Evolutionary conservation across 768 basidiomycete genomes (phyloP), one percentile per base, ranked within the genome.

Genomic region (Tulasnella sp.): DNA sequence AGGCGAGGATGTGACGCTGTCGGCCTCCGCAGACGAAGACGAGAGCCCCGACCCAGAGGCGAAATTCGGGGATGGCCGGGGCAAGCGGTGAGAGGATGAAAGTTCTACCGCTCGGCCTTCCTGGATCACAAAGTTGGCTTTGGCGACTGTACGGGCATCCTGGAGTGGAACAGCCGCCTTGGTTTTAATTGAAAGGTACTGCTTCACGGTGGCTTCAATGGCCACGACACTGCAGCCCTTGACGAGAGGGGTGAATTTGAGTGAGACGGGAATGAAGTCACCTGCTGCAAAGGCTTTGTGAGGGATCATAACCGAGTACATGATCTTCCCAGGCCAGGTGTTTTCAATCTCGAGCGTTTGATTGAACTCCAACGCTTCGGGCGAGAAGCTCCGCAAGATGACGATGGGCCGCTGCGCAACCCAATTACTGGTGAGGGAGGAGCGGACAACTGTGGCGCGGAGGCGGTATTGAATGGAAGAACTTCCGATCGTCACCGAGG

Each of bases 201-300:
- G 91, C 59, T 82, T 79, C 43, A 97, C 72, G 6, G 79, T 74
- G 3, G 84, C 86, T 17, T 73, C 68, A 21, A 94, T 77, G 43
- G 69, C 76, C 4, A 80, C 69, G 15, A 97, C 82, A 43, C 75
- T 72, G 4, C 85, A 82, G 6, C 94, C 94, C 68, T 98, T 97
- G 36, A 75, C 72, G 19, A 96, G 71, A 0, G 94, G 92, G 32
- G 81, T 81, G 67, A 96, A 87, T 67, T 94, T 96, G 68, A 90
- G 77, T 11, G 84, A 71, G 0, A 88, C 83, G 0, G 84, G 83
- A 56, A 96, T 71, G 8, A 75, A 77, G 69, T 97, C 92, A 5
- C 92, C 93, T 0, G 83, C 86, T 0, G 91, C 88, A 82, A 86
- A 97, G 0, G 93, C 94, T 66, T 93, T 94, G 75, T 94, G 91